Evolutionary conservation across 345 rosid species (phyloP), one percentile per base, ranked within the genome.

Genomic region (Dovyalis caffra): DNA sequence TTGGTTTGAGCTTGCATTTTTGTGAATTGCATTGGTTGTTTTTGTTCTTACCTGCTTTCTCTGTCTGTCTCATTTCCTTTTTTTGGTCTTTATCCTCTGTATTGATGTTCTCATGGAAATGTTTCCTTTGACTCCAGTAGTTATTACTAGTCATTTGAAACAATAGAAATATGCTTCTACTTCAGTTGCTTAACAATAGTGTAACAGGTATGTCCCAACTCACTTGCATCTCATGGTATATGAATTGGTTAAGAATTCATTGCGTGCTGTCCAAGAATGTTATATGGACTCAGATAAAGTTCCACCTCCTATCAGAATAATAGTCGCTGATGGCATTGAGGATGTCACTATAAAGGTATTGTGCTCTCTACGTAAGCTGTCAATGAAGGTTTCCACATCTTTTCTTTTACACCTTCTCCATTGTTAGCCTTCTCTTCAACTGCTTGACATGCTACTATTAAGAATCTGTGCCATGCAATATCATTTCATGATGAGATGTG

Each of bases 201-300:
- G 26, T 73, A 25, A 53, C 83, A 95, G 97, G 75, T 93, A 96
- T 68, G 98, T 93, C 56, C 98, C 97, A 23, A 72, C 92, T 28
- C 98, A 91, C 79, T 90, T 96, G 89, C 97, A 96, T 73, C 90
- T 91, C 34, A 96, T 96, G 98, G 90, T 91, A 58, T 93, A 87
- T 71, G 99, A 95, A 89, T 79, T 95, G 86, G 98, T 95, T 65
- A 93, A 93, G 89, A 95, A 95, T 86, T 91, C 97, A 26, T 81
- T 96, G 68, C 96, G 97, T 63, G 97, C 98, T 77, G 97, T 95
- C 63, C 97, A 95, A 85, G 98, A 95, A 82, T 81, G 86, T 72
- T 87, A 32, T 70, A 75, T 90, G 90, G 95, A 93, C 80, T 90
- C 90, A 0, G 98, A 95, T 73, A 88, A 83, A 87, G 87, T 86